These are phyloP conservation scores for Daedaleopsis sinensis DNA, from an alignment of 768 basidiomycete genomes.

Conservation along the genomic window DNA sequence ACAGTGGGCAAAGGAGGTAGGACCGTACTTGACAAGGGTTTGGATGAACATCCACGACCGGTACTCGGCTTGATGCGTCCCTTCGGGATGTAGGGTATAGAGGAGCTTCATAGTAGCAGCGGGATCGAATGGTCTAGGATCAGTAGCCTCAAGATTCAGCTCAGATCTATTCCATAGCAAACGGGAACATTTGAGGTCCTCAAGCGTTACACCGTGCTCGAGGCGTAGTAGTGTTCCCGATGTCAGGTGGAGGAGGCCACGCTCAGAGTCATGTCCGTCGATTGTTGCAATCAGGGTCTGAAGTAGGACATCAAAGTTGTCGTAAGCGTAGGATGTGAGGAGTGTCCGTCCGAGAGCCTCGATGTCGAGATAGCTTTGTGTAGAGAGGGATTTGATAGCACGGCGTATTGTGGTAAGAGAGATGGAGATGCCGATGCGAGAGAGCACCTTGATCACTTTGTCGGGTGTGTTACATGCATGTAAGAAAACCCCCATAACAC, in stretches of 20 bases:
- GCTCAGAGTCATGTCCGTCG: slow-evolving; percentile 25
- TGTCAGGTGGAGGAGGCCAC: slow-evolving; percentile 33
- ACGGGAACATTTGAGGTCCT: slow-evolving; percentile 36
- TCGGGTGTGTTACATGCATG: slow-evolving; percentile 29
- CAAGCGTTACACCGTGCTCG: slow-evolving; percentile 12
- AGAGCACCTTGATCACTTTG: slow-evolving; percentile 22
- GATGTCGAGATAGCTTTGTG: slow-evolving; percentile 26
- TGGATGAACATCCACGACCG: slow-evolving; percentile 28
- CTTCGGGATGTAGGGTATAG: neutral
- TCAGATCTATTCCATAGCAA: slow-evolving; percentile 37
- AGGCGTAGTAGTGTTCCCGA: slow-evolving; percentile 36
- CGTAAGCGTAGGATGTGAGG: slow-evolving; percentile 35
- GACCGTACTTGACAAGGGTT: slow-evolving; percentile 33
- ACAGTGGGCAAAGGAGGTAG: slow-evolving; percentile 18
- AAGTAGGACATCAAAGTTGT: slow-evolving; percentile 48
- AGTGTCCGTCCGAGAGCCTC: slow-evolving; percentile 29
- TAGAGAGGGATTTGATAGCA: neutral
- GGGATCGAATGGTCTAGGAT: neutral
- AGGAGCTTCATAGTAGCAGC: neutral
- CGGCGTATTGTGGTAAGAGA: neutral
- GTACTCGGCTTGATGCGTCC: slow-evolving; percentile 10
- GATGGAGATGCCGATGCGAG: no score
- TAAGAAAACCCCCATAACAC: slow-evolving; percentile 29
- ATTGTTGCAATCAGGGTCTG: slow-evolving; percentile 33
- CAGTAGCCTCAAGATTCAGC: slow-evolving; percentile 22